Base-by-base conservation (phyloP, 1,284 basidiomycete species). In the Polyporus tsugae region DNA sequence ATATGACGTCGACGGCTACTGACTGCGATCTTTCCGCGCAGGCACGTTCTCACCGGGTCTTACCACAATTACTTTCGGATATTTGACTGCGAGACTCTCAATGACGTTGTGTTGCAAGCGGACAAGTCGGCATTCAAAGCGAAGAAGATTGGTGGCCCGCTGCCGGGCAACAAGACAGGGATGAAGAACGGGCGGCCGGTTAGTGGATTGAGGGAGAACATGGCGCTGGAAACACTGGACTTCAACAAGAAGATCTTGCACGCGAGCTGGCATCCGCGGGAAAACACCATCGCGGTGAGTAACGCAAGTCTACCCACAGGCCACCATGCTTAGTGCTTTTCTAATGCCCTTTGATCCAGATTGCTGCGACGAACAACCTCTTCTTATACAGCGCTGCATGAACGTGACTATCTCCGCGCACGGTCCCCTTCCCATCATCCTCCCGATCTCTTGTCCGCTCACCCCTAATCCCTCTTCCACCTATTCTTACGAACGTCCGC, bases 11-110 rank as follows among this genome's bases (percentile, higher is more conserved):
- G 22, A 63, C 60, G 35, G 55, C 19, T 22, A 41, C 38, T 60
- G 13, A 60, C 44, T 69, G 15, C 42, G 41, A 63, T 64, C 62
- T 65, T 70, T 58, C 64, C 53, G 39, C 49, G 29, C 77, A 98
- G 96, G 77, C 91, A 96, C 80, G 95, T 98, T 71, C 84, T 98
- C 75, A 99, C 98, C 17, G 98, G 98, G 62, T 98, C 97, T 60
- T 99, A 99, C 84, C 97, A 99, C 86, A 99, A 99, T 83, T 99
- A 98, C 84, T 98, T 99, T 93, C 96, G 97, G 82, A 97, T 99
- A 88, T 99, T 97, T 82, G 97, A 99, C 80, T 91, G 93, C 72
- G 95, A 98, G 71, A 92, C 93, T 53, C 83, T 92, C 75, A 93
- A 92, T 71, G 97, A 99, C 77, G 91, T 98, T 44, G 95, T 99